Conservation (phyloP, 257 asterid genomes). For the Solanum rostratum region DNA sequence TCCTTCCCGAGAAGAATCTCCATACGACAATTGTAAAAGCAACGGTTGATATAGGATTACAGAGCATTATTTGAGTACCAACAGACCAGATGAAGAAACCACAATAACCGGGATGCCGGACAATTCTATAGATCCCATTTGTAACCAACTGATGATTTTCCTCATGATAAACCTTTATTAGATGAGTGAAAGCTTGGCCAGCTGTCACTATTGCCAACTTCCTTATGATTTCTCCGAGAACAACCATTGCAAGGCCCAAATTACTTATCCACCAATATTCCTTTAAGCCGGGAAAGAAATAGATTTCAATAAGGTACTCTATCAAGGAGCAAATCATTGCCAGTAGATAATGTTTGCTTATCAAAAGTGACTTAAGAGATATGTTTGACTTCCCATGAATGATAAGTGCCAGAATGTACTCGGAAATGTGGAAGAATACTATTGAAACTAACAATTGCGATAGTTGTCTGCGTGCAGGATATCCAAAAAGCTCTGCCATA, state of each 20-base stretch:
- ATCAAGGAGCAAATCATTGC: conserved; percentile 60
- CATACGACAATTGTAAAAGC: conserved; percentile 63
- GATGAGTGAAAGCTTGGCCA: conserved; percentile 78
- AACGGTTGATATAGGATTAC: conserved; percentile 58
- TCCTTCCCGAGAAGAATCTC: conserved; percentile 56
- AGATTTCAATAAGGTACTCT: conserved; percentile 62
- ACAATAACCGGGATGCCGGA: conserved; percentile 78
- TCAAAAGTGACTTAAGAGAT: conserved; percentile 56
- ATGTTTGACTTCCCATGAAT: conserved; percentile 61
- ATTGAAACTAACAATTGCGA: conserved; percentile 54
- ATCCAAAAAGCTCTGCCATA: conserved; percentile 58
- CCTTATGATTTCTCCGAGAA: conserved; percentile 68
- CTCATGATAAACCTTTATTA: conserved; percentile 50
- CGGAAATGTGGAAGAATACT: conserved; percentile 63
- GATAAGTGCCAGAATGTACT: conserved; percentile 47
- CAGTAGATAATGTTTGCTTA: conserved; percentile 53
- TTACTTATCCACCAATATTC: conserved; percentile 50
- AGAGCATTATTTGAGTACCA: conserved; percentile 53
- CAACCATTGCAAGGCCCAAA: conserved; percentile 55
- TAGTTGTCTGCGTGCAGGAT: conserved; percentile 56
- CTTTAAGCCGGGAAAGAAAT: background rate
- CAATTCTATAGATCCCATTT: conserved; percentile 45
- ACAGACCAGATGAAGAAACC: conserved; percentile 36
- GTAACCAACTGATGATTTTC: conserved; percentile 70
- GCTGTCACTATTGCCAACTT: conserved; percentile 82